phyloP scores from a whole-genome alignment of 2,329 filamentous ascomycete genomes.

The Claviceps sp. region DNA sequence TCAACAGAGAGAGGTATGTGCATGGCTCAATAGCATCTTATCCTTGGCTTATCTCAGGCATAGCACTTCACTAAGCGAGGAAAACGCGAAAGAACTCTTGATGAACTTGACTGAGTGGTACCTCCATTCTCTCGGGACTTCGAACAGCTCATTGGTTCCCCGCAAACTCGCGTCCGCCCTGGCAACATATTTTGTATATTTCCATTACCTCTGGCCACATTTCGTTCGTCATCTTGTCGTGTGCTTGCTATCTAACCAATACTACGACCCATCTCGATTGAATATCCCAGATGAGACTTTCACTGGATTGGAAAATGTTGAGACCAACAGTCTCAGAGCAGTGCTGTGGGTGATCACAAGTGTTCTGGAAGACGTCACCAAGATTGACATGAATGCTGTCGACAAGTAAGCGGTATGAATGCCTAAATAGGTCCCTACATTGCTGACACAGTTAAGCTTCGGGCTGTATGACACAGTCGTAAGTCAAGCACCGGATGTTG shows the following conservation, averaged over 20 bases:
- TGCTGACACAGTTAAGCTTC: constrained; percentile 16
- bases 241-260: constrained; percentile 32
- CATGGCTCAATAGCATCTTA: constrained; percentile 11
- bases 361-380: constrained; percentile 28
- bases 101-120: constrained; percentile 51
- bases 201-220: constrained; percentile 51
- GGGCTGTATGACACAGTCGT: constrained; percentile 26
- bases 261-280: constrained; percentile 11
- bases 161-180: constrained; percentile 68
- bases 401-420: constrained; percentile 32
- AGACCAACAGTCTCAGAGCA: constrained; percentile 35
- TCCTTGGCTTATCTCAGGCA: constrained; percentile 1
- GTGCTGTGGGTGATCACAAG: constrained; percentile 47
- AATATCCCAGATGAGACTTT: constrained; percentile 25
- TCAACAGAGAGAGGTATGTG: constrained; percentile 71
- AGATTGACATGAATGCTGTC: constrained; percentile 48
- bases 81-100: constrained; percentile 46
- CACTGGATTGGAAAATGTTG: constrained; percentile 34
- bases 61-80: constrained; percentile 38
- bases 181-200: constrained; percentile 62
- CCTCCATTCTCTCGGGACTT: constrained; percentile 36
- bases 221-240: constrained; percentile 48
- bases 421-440: neutral
- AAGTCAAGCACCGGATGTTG: constrained; percentile 27
- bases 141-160: constrained; percentile 46